A percentile compares a stretch with the other conserved stretches of the same genome.
Evolutionary conservation across 2,329 filamentous ascomycete species (phyloP).

Genomic region (Ceratocystis lukuohia): DNA sequence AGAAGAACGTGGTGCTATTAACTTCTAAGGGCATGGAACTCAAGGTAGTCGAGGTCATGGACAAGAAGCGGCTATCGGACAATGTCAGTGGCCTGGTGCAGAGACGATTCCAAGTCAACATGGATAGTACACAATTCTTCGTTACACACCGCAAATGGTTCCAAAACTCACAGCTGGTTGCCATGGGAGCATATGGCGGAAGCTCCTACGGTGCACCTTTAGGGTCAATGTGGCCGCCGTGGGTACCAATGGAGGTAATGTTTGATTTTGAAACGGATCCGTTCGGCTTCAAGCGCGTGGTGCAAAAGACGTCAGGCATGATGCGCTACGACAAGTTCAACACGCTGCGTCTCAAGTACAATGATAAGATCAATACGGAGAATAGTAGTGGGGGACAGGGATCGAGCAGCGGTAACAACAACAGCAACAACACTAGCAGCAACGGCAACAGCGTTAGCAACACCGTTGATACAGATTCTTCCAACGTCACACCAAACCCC

Average conservation of each 20-base stretch:
- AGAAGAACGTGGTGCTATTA: constrained; percentile 89
- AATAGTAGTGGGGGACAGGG: constrained; percentile 28
- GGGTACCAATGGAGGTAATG: constrained; percentile 97
- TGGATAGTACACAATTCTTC: constrained; percentile 98
- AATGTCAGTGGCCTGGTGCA: constrained; percentile 91
- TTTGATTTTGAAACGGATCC: constrained; percentile 90
- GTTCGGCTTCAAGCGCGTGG: constrained; percentile 94
- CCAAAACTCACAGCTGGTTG: constrained; percentile 58
- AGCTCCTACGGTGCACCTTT: constrained; percentile 78
- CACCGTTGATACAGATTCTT: background rate
- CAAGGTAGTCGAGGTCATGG: constrained; percentile 95
- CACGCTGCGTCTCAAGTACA: constrained; percentile 88
- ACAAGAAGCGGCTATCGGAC: constrained; percentile 83
- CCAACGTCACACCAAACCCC: background rate
- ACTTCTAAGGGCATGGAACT: constrained; percentile 97
- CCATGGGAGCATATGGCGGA: constrained; percentile 66
- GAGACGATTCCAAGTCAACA: constrained; percentile 80
- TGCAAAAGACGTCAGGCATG: constrained; percentile 90
- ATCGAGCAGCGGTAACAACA: background rate
- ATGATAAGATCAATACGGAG: constrained; percentile 70
- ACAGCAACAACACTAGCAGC: background rate
- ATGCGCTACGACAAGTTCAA: constrained; percentile 98
- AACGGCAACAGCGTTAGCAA: background rate
- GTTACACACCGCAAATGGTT: constrained; percentile 91
- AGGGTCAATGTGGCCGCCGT: constrained; percentile 88